A percentile compares a stretch with the other conserved stretches of the same genome.
Evolutionary conservation across 192 early-diverging fungal species (phyloP).

Genomic region (Entomortierella parvispora): DNA sequence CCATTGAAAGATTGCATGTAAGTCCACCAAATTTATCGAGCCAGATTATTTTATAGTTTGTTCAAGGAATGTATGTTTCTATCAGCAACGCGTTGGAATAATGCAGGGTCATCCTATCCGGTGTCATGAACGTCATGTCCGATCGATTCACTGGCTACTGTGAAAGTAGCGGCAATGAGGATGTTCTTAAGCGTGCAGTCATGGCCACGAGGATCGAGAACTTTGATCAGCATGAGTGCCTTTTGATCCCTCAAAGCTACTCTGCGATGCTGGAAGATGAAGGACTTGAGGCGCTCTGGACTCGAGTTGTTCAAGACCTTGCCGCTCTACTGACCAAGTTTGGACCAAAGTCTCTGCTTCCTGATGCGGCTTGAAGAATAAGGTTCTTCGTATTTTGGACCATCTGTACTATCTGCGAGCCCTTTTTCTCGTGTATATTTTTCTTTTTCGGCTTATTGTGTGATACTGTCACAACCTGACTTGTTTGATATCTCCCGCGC

Average conservation of each 20-base stretch:
- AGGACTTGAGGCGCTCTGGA: too few species aligned
- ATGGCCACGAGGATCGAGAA: not conserved
- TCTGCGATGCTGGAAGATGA: too few species aligned
- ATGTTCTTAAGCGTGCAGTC: not conserved
- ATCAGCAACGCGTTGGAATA: not conserved
- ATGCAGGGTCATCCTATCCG: conserved; percentile 5
- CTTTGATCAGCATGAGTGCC: conserved; percentile 7
- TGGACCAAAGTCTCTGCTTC: too few species aligned
- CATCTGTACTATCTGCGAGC: too few species aligned
- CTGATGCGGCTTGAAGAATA: too few species aligned
- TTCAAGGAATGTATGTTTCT: not conserved
- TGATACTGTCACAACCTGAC: too few species aligned
- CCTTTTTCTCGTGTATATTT: too few species aligned
- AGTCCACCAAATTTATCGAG: conserved; percentile 5
- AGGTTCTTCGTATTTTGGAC: too few species aligned
- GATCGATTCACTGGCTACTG: conserved; percentile 7
- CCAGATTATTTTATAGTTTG: not conserved
- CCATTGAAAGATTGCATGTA: conserved; percentile 3
- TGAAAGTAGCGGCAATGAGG: not conserved
- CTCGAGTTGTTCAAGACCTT: too few species aligned
- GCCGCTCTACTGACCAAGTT: too few species aligned
- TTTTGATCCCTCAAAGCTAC: not conserved
- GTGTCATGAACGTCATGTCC: conserved; percentile 7
- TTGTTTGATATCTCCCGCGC: too few species aligned
- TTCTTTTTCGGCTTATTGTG: too few species aligned